phyloP scores from a whole-genome alignment of 345 rosid genomes.

The Balakata baccata region DNA sequence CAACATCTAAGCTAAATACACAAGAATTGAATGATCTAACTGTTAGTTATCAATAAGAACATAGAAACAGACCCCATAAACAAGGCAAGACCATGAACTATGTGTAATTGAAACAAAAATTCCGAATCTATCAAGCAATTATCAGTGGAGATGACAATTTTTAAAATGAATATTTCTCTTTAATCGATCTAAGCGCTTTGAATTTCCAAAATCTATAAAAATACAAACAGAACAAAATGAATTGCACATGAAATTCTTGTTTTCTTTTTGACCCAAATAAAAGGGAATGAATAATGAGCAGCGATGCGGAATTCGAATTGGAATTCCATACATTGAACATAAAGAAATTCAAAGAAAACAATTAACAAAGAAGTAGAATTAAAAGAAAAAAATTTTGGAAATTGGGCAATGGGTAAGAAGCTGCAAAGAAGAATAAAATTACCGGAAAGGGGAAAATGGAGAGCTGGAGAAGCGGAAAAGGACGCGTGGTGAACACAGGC shows the following conservation, averaged over 20 bases:
- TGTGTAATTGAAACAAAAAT: not conserved
- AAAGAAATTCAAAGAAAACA: not conserved
- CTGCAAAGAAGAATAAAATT: not conserved
- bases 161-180: not conserved
- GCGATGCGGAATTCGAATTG: not conserved
- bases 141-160: not conserved
- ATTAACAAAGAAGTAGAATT: not conserved
- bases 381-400: not conserved
- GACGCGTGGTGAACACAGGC: conserved; percentile 11
- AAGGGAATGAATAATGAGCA: not conserved
- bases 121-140: not conserved
- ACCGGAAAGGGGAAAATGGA: not conserved
- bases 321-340: not conserved
- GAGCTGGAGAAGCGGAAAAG: not conserved
- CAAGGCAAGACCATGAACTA: not conserved
- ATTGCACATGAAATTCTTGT: too few species aligned
- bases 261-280: not conserved
- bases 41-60: too few species aligned
- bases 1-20: too few species aligned
- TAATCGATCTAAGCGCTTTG: not conserved
- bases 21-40: too few species aligned
- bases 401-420: too few species aligned
- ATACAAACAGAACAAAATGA: not conserved
- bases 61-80: too few species aligned
- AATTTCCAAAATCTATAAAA: not conserved